A percentile compares a stretch with the other conserved stretches of the same genome.
phyloP scores from a whole-genome alignment of 768 basidiomycete species.

The Boletellus ananiceps region DNA sequence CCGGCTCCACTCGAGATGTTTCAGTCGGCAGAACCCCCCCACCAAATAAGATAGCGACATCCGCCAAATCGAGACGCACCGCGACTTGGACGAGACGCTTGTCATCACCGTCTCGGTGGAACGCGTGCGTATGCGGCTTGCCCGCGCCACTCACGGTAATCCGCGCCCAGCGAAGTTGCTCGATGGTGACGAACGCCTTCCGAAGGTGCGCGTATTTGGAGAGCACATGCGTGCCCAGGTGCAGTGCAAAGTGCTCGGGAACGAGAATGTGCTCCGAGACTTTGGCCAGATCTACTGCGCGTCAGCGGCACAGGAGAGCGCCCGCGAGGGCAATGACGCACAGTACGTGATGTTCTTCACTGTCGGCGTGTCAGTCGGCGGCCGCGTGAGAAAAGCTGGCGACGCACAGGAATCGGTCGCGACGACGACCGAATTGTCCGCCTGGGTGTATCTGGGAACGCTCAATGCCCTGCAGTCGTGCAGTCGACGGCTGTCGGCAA shows the following conservation, averaged over 20 bases:
- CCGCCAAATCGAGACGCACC: conserved; percentile 33
- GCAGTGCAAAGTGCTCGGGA: conserved; percentile 83
- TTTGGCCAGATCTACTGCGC: conserved; percentile 69
- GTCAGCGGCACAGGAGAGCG: neutral
- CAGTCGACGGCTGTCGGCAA: neutral
- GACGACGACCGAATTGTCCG: conserved; percentile 84
- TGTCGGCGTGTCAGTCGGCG: conserved; percentile 16
- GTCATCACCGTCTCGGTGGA: conserved; percentile 87
- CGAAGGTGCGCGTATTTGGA: conserved; percentile 73
- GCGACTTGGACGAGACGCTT: conserved; percentile 64
- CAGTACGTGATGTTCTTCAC: conserved; percentile 70
- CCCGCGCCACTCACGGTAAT: conserved; percentile 49
- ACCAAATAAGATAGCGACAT: neutral
- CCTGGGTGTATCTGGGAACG: conserved; percentile 69
- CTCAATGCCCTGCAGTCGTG: neutral
- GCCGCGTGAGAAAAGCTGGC: neutral
- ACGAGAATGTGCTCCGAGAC: conserved; percentile 80
- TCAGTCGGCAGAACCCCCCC: neutral
- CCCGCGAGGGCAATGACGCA: conserved; percentile 20
- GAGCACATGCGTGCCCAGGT: conserved; percentile 80
- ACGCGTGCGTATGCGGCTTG: conserved; percentile 70
- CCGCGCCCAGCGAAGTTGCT: conserved; percentile 82
- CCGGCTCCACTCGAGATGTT: conserved; percentile 21
- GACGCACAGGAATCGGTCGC: conserved; percentile 86
- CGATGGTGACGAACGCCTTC: conserved; percentile 65